A percentile compares a stretch with the other conserved stretches of the same genome.
Evolutionary conservation across 75 land plant species (phyloP).

Genomic region (Chamaecyparis obtusa): DNA sequence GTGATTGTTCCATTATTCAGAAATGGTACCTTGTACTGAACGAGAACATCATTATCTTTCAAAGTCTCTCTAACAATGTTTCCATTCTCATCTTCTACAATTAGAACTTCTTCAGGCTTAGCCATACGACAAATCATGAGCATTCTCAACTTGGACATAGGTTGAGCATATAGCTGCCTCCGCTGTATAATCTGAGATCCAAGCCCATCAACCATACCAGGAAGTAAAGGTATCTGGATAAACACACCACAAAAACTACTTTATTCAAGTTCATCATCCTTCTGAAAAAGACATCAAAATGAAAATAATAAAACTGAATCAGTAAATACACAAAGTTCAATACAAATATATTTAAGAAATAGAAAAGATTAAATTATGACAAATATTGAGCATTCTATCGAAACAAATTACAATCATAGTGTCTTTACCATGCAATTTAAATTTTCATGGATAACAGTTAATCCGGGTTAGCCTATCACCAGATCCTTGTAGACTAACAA

Average conservation of each 20-base stretch:
- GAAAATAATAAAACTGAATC: not conserved
- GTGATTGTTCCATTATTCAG: not conserved
- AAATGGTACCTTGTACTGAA: constrained; percentile 83
- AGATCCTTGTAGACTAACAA: no score
- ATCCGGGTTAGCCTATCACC: no score
- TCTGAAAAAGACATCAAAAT: not conserved
- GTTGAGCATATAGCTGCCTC: constrained; percentile 70
- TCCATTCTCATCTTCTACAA: constrained; percentile 99
- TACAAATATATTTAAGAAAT: not conserved
- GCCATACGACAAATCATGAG: constrained; percentile 99
- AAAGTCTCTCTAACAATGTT: constrained; percentile 99
- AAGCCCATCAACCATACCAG: constrained; percentile 80
- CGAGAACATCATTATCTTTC: constrained; percentile 99
- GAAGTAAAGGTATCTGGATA: constrained; percentile 42
- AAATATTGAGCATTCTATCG: not conserved
- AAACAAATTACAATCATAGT: not conserved
- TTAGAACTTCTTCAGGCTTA: constrained; percentile 97
- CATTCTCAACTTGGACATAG: constrained; percentile 88
- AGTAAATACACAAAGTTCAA: not conserved
- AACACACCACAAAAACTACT: not conserved
- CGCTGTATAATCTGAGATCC: constrained; percentile 66
- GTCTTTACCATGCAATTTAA: not conserved
- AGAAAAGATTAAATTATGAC: not conserved
- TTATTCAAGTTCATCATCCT: not conserved
- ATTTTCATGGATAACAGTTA: not conserved